Conservation (phyloP, 148 eudicot species). For the Cornus kousa region DNA sequence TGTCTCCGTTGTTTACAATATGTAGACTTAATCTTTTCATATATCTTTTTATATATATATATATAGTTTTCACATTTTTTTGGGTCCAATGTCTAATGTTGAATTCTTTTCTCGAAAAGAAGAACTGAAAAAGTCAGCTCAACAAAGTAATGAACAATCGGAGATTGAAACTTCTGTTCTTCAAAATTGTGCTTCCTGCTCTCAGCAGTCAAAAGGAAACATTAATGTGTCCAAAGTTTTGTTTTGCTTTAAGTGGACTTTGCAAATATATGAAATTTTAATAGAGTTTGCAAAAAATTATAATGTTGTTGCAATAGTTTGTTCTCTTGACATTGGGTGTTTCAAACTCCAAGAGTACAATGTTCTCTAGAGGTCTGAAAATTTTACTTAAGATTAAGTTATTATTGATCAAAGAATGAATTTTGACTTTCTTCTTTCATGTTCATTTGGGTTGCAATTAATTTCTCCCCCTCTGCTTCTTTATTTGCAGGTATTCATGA, state of each 20-base stretch:
- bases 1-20: background rate
- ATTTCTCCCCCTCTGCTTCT: slow-evolving; percentile 14
- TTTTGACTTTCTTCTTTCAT: background rate
- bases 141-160: too few species aligned
- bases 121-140: background rate
- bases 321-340: background rate
- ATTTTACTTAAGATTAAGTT: background rate
- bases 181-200: background rate
- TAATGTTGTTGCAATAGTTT: background rate
- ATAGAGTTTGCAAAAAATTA: too few species aligned
- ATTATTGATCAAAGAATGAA: background rate
- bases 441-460: background rate
- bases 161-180: background rate
- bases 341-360: background rate
- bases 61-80: background rate
- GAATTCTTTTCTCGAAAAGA: background rate
- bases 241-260: background rate
- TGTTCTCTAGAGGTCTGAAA: background rate
- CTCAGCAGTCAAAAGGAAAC: background rate
- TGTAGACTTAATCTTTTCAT: background rate
- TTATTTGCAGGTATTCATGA: slow-evolving; percentile 90
- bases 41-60: background rate
- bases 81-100: background rate
- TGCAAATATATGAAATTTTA: background rate
- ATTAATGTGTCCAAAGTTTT: background rate